Evolutionary conservation across 2,329 filamentous ascomycete species (phyloP).

Genomic region (Chalaropsis thielavioides): DNA sequence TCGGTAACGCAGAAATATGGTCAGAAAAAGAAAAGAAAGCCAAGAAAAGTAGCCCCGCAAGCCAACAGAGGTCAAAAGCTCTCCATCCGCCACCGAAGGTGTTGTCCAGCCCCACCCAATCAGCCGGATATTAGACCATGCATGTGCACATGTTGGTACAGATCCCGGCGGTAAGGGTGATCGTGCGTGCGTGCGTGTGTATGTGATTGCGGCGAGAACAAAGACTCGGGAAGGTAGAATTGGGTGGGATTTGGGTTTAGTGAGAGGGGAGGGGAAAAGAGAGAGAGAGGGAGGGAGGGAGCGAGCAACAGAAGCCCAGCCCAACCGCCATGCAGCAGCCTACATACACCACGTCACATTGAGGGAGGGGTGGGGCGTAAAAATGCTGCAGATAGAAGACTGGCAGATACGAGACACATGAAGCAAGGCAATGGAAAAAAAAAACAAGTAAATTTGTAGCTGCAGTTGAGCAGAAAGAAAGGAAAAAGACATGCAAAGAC

Average conservation of each 20-base stretch:
- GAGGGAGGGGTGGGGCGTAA: not conserved
- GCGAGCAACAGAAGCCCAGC: not conserved
- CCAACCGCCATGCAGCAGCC: not conserved
- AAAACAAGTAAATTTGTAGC: not conserved
- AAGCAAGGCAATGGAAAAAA: not conserved
- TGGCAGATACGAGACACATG: not conserved
- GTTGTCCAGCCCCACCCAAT: not conserved
- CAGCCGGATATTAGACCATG: not conserved
- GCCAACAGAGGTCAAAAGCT: not conserved
- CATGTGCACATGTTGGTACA: constrained; percentile 1
- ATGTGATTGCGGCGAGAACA: not conserved
- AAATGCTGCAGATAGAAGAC: not conserved
- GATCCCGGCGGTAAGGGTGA: not conserved
- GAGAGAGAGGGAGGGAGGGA: not conserved
- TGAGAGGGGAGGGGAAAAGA: not conserved
- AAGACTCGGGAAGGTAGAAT: not conserved
- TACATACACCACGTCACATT: constrained; percentile 1
- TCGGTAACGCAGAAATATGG: not conserved
- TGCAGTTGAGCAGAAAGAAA: not conserved
- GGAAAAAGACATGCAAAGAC: not conserved
- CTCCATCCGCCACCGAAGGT: not conserved
- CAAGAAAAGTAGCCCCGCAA: not conserved
- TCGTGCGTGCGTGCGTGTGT: not conserved
- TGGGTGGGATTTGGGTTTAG: not conserved
- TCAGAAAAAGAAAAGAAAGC: not conserved